Evolutionary conservation across 208 protist species (phyloP).

Genomic region (Trypanosoma avium): DNA sequence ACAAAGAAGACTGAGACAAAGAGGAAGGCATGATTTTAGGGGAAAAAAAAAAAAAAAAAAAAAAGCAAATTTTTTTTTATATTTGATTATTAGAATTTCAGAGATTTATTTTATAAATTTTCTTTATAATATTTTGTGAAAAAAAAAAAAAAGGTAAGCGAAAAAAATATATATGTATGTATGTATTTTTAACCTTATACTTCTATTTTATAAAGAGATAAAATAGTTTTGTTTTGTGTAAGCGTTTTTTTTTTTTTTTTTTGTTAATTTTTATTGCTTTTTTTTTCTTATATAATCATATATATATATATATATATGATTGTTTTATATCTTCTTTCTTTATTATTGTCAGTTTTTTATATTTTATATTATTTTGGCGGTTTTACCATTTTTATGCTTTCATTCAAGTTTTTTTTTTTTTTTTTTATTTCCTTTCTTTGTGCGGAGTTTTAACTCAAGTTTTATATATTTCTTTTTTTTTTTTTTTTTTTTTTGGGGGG

Average conservation of each 20-base stretch:
- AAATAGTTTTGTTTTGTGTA: background rate
- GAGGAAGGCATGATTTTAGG: too few relatives aligned
- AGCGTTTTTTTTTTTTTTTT: background rate
- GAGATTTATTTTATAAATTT: too few relatives aligned
- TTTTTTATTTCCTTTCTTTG: too few relatives aligned
- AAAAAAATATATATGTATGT: background rate
- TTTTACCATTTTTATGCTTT: background rate
- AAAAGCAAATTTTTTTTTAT: too few relatives aligned
- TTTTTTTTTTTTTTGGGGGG: background rate
- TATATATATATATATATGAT: too few relatives aligned
- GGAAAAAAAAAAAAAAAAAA: too few relatives aligned
- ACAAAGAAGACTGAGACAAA: too few relatives aligned
- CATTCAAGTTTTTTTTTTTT: background rate
- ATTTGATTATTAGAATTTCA: too few relatives aligned
- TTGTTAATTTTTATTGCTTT: background rate
- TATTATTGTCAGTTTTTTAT: background rate
- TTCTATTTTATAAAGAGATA: background rate
- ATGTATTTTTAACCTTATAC: background rate
- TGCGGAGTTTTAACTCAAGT: too few relatives aligned
- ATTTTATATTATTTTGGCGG: background rate
- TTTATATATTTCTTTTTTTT: background rate
- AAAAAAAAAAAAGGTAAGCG: background rate
- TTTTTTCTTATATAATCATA: background rate
- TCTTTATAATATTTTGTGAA: too few relatives aligned
- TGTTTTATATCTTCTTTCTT: too few relatives aligned